Conservation (phyloP, 2,329 filamentous ascomycete genomes). For the Diaporthe citrichinensis region DNA sequence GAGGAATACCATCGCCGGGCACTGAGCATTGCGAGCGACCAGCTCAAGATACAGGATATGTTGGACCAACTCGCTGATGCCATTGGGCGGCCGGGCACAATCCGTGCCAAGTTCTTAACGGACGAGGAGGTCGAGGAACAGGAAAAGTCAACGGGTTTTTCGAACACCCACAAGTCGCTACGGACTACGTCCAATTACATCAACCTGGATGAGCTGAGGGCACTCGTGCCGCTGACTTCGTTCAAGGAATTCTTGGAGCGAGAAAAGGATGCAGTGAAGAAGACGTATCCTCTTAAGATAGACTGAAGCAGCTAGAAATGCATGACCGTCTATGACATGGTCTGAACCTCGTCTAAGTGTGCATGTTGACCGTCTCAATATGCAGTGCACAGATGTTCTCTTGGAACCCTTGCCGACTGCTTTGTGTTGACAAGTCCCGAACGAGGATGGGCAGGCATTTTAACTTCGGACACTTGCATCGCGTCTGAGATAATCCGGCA, state of each 20-base stretch:
- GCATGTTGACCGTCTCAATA: too few relatives aligned
- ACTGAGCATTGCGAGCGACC: slow-evolving; percentile 1
- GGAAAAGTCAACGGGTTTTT: not conserved
- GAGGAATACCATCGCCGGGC: not conserved
- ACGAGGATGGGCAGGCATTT: too few relatives aligned
- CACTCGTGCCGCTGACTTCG: not conserved
- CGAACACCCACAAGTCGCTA: not conserved
- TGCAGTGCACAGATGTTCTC: too few relatives aligned
- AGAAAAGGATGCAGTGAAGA: slow-evolving; percentile 1
- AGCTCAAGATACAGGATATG: not conserved
- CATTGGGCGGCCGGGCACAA: not conserved
- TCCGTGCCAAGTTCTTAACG: not conserved
- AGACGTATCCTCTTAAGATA: too few relatives aligned
- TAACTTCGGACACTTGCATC: too few relatives aligned
- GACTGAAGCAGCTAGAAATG: too few relatives aligned
- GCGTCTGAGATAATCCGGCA: too few relatives aligned
- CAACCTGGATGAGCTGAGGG: not conserved
- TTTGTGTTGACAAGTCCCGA: too few relatives aligned
- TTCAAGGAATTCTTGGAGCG: slow-evolving; percentile 25
- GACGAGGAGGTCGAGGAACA: slow-evolving; percentile 16
- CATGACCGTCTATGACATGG: too few relatives aligned
- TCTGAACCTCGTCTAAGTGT: too few relatives aligned
- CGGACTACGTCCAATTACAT: not conserved
- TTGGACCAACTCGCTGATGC: not conserved
- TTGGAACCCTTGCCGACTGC: too few relatives aligned